phyloP scores from a whole-genome alignment of 306 rosid species.

The Acmispon strigosus region DNA sequence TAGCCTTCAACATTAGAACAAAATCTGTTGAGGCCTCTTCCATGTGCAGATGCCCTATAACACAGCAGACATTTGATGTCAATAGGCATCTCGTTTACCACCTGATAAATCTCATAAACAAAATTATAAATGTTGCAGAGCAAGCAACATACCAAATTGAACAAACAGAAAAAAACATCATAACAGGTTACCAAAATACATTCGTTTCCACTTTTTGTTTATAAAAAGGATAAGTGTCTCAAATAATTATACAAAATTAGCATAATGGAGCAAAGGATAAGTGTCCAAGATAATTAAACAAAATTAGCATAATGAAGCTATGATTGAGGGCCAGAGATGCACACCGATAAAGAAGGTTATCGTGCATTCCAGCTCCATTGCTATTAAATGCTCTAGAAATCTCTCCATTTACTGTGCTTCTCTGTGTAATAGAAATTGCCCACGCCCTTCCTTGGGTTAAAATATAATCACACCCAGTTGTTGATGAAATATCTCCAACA shows the following conservation, averaged over 20 bases:
- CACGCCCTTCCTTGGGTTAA: conserved; percentile 72
- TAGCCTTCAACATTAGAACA: conserved; percentile 84
- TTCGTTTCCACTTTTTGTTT: too few relatives aligned
- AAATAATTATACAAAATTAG: conserved; percentile 3
- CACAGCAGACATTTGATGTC: conserved; percentile 14
- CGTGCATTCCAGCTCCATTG: conserved; percentile 37
- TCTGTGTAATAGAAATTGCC: conserved; percentile 76
- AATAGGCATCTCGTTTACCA: conserved; percentile 2
- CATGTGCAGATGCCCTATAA: conserved; percentile 77
- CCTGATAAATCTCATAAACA: neutral
- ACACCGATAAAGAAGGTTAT: conserved; percentile 70
- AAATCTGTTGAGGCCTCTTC: conserved; percentile 87
- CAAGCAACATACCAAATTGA: neutral
- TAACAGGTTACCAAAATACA: neutral
- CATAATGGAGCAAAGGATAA: neutral
- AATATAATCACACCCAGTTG: conserved; percentile 28
- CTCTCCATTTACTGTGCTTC: conserved; percentile 59
- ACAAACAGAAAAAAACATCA: neutral
- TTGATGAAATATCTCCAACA: conserved; percentile 37
- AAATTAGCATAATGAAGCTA: neutral
- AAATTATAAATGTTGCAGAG: neutral
- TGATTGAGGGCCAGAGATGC: conserved; percentile 19
- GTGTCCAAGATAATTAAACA: conserved; percentile 1
- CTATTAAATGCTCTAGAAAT: conserved; percentile 38
- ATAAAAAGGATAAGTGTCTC: neutral